Evolutionary conservation across 768 basidiomycete genomes (phyloP).

Genomic region (Naganishia vishniacii): DNA sequence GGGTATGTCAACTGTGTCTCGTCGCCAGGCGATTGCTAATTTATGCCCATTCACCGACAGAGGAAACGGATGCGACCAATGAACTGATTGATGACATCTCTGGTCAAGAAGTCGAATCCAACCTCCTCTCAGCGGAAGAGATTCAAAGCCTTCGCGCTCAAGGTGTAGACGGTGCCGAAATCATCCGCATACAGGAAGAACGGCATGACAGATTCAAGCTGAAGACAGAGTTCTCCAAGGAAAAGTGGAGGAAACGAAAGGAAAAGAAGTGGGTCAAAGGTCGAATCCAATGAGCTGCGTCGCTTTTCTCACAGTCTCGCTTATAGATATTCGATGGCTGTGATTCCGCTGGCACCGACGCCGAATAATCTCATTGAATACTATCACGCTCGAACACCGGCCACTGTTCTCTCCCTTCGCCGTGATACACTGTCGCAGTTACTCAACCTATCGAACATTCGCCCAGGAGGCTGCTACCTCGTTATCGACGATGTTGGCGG

Average conservation of each 20-base stretch:
- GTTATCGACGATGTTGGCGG: conserved; percentile 90
- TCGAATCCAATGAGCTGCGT: conserved; percentile 7
- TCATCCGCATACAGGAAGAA: conserved; percentile 89
- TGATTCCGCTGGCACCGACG: conserved; percentile 82
- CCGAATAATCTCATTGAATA: conserved; percentile 80
- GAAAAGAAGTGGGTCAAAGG: conserved; percentile 80
- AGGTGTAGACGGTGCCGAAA: conserved; percentile 82
- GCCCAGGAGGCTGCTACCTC: conserved; percentile 79
- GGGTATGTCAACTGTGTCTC: conserved; percentile 54
- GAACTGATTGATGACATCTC: conserved; percentile 75
- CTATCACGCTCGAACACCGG: conserved; percentile 77
- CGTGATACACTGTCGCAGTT: conserved; percentile 84
- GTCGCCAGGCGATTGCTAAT: neutral
- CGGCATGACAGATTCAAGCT: conserved; percentile 83
- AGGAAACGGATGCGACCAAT: conserved; percentile 95
- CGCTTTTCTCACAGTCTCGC: neutral
- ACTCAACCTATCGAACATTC: conserved; percentile 71
- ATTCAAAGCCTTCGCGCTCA: conserved; percentile 76
- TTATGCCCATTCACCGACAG: conserved; percentile 54
- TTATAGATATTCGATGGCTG: conserved; percentile 73
- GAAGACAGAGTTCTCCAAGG: conserved; percentile 97
- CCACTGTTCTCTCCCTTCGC: conserved; percentile 68
- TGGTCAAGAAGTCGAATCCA: conserved; percentile 14
- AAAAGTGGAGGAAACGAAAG: conserved; percentile 94
- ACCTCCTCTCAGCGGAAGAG: conserved; percentile 69